Evolutionary conservation across 192 early-diverging fungal species (phyloP).

Genomic region (Phlyctochytrium arcticum): DNA sequence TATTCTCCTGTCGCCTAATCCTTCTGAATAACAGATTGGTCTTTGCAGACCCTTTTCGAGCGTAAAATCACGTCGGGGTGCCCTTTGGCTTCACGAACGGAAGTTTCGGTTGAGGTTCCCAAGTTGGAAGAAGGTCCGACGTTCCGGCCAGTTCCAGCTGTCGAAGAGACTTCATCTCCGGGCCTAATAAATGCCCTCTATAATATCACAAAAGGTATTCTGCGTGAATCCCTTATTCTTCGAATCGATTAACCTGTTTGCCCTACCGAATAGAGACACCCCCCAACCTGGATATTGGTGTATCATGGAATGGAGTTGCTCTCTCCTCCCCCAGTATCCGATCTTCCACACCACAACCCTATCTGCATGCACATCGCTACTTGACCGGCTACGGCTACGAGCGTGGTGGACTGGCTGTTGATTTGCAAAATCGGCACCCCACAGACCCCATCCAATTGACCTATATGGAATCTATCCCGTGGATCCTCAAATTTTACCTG

Average conservation of each 20-base stretch:
- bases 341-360: conserved; percentile 33
- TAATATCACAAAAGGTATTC: too few relatives aligned
- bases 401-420: conserved; percentile 72
- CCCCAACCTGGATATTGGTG: conserved; percentile 35
- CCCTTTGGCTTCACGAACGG: conserved; percentile 41
- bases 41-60: conserved; percentile 47
- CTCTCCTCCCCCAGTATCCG: too few relatives aligned
- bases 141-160: too few relatives aligned
- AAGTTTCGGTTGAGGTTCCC: conserved; percentile 29
- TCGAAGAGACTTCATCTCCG: too few relatives aligned
- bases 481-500: conserved; percentile 87
- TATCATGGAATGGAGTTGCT: too few relatives aligned
- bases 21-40: conserved; percentile 26
- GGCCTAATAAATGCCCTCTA: too few relatives aligned
- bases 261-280: conserved; percentile 1
- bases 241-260: too few relatives aligned
- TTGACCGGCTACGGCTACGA: conserved; percentile 80
- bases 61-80: conserved; percentile 41
- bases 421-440: conserved; percentile 64
- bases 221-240: too few relatives aligned
- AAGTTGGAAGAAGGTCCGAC: too few relatives aligned
- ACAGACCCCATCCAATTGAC: conserved; percentile 40
- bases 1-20: neutral
- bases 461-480: conserved; percentile 81
- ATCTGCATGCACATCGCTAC: conserved; percentile 56